Conservation (phyloP, 805 yeast genomes). For the Kodamaea kakaduensis region DNA sequence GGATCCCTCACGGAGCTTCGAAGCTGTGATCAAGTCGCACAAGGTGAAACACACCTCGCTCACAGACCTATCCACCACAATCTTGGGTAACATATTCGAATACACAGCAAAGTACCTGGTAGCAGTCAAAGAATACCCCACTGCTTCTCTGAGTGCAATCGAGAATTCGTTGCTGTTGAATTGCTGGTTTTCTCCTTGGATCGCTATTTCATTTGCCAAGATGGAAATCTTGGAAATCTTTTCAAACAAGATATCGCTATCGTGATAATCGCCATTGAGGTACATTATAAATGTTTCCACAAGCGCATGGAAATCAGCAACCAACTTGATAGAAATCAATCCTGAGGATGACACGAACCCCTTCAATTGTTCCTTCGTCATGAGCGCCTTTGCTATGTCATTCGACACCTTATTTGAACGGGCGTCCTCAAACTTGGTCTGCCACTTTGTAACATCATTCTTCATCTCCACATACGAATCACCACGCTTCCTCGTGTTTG, state of each 20-base stretch:
- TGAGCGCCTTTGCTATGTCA: conserved; percentile 17
- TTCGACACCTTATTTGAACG: conserved; percentile 30
- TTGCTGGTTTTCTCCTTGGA: conserved; percentile 24
- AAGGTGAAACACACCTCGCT: conserved; percentile 67
- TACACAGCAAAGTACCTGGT: conserved; percentile 70
- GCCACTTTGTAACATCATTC: conserved; percentile 45
- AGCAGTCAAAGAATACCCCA: conserved; percentile 71
- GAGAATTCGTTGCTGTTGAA: conserved; percentile 37
- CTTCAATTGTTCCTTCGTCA: conserved; percentile 23
- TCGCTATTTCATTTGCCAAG: conserved; percentile 39
- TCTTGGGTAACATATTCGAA: conserved; percentile 59
- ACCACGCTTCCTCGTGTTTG: conserved; percentile 7
- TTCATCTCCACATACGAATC: conserved; percentile 15
- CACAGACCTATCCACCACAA: conserved; percentile 70
- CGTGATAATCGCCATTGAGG: conserved; percentile 24
- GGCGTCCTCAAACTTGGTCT: conserved; percentile 46
- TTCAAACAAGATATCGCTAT: conserved; percentile 45
- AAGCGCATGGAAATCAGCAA: conserved; percentile 45
- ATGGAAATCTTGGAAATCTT: conserved; percentile 48
- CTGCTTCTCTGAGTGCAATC: conserved; percentile 55
- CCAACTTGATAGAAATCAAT: conserved; percentile 40
- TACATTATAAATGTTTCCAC: conserved; percentile 43
- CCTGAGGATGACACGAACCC: conserved; percentile 38
- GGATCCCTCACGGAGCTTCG: conserved; percentile 37
- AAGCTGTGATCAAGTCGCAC: conserved; percentile 55